Evolutionary conservation across 208 protist species (phyloP).

Genomic region (Porcisia deanei): DNA sequence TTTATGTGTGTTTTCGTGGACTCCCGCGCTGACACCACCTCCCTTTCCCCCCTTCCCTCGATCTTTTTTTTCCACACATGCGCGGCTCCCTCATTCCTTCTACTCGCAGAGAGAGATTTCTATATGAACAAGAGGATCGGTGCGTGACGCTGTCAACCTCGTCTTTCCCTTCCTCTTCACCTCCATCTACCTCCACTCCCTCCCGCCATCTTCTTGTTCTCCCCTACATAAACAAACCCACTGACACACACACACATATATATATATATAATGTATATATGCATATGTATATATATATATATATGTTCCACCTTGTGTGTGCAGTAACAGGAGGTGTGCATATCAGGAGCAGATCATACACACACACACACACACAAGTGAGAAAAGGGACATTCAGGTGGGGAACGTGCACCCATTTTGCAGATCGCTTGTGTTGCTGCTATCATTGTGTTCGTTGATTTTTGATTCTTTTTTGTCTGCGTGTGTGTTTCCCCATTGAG

Average conservation of each 20-base stretch:
- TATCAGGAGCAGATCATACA: not conserved
- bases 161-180: not conserved
- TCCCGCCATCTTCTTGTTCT: not conserved
- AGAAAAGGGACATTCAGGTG: not conserved
- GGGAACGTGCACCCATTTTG: not conserved
- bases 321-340: slow-evolving; percentile 3
- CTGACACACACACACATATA: not conserved
- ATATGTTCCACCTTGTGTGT: too few relatives aligned
- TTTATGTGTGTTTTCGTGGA: not conserved
- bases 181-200: not conserved
- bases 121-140: not conserved
- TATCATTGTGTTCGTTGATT: not conserved
- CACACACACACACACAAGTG: not conserved
- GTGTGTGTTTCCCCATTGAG: not conserved
- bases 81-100: not conserved
- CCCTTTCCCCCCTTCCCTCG: not conserved
- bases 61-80: not conserved
- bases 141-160: not conserved
- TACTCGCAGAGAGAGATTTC: not conserved
- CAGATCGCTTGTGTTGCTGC: not conserved
- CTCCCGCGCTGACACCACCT: not conserved
- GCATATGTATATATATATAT: not conserved
- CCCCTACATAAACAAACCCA: not conserved
- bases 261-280: not conserved
- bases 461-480: not conserved